Base-by-base conservation (phyloP, 345 rosid genomes). In the Gossypium mustelinum region DNA sequence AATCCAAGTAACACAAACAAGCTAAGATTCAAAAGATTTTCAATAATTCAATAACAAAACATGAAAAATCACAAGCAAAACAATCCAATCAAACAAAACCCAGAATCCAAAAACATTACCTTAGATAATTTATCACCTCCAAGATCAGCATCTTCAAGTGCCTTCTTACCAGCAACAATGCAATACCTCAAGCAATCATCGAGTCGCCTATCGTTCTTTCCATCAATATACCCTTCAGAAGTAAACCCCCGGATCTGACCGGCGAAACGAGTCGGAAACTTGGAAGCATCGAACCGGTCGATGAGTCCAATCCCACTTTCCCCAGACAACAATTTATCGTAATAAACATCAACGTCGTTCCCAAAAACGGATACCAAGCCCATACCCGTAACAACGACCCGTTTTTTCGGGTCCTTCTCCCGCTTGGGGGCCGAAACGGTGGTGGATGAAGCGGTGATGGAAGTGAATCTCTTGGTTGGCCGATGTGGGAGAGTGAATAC, bases 161-260 rank as follows among this genome's bases (percentile, higher is more conserved):
- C 98, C 80, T 91, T 93, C 85, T 91, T 95, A 3, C 94, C 98
- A 0, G 98, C 99, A 29, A 95, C 99, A 87, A 95, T 87, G 90
- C 97, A 85, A 81, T 95, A 95, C 84, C 96, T 85, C 90, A 93
- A 86, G 81, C 94, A 91, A 87, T 95, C 97, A 70, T 95, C 99
- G 57, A 93, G 94, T 54, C 99, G 72, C 81, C 99, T 79, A 77
- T 95, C 99, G 68, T 93, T 95, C 86, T 95, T 95, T 43, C 97
- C 97, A 76, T 93, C 98, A 74, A 93, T 91, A 78, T 88, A 90
- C 8, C 97, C 99, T 78, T 87, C 78, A 0, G 94, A 81, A 71
- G 48, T 79, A 82, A 95, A 93, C 68, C 99, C 98, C 24, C 92
- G 89, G 86, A 95, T 91, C 97, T 95, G 99, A 20, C 97, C 99